Base-by-base conservation (phyloP, 352 stramenopile genomes). In the Globisporangium cederbergense region DNA sequence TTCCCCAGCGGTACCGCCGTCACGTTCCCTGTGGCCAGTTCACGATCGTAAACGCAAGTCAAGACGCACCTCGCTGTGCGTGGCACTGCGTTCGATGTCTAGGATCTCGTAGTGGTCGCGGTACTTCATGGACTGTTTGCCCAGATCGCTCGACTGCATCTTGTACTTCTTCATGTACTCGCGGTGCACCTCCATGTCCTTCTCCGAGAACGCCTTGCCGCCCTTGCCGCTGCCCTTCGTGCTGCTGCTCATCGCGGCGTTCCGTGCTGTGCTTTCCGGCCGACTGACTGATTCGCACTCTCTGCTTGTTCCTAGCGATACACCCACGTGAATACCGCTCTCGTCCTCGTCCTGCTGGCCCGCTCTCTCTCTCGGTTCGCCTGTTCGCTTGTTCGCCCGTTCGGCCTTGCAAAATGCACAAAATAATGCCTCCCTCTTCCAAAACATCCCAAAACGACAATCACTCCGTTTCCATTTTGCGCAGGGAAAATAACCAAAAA, bases 121-220 rank as follows among this genome's bases (percentile, higher is more conserved):
- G 76, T 92, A 90, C 53, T 72, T 79, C 66, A 91, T 70, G 45
- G 70, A 59, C 46, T 85, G 68, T 58, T 75, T 78, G 32, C 74
- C 66, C 58, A 90, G 68, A 60, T 91, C 81, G 42, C 75, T 83
- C 58, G 85, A 88, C 66, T 89, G 76, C 81, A 86, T 87, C 70
- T 90, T 86, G 77, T 89, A 95, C 72, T 90, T 90, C 76, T 91
- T 91, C 86, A 95, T 95, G 74, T 95, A 95, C 76, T 90, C 81
- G 43, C 86, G 86, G 58, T 95, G 86, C 45, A 87, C 72, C 62
- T 89, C 73, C 81, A 95, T 89, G 66, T 93, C 80, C 66, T 93
- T 91, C 32, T 86, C 81, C 58, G 73, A 70, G 64, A 75, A 79
- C 57, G 68, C 67, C 40, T 46, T 52, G 57, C 50, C 25, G 71